These are phyloP conservation scores for Tolypocladium nubicola DNA, from an alignment of 2,329 filamentous ascomycete species.

Conservation along the genomic window DNA sequence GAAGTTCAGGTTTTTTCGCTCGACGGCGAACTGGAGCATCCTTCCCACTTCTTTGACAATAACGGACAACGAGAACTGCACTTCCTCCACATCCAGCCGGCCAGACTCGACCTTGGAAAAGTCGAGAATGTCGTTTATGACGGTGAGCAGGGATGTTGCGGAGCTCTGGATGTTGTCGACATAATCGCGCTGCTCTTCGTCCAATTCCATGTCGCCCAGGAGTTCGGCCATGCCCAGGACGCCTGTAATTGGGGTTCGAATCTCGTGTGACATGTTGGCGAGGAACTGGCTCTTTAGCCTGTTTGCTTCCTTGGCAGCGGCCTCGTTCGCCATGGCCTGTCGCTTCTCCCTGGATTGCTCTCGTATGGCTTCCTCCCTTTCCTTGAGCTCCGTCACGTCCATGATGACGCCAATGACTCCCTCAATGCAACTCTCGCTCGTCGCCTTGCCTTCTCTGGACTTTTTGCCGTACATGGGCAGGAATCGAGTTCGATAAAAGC, in stretches of 20 bases:
- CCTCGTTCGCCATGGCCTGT: slow-evolving; percentile 61
- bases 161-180: slow-evolving; percentile 71
- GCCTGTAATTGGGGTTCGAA: slow-evolving; percentile 67
- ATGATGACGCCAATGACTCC: slow-evolving; percentile 72
- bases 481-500: slow-evolving; percentile 63
- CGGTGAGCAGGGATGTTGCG: slow-evolving; percentile 70
- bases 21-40: slow-evolving; percentile 79
- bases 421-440: slow-evolving; percentile 42
- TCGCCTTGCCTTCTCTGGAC: slow-evolving; percentile 36
- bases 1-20: slow-evolving; percentile 68
- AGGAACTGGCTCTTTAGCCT: slow-evolving; percentile 72
- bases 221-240: slow-evolving; percentile 74
- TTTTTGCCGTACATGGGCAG: slow-evolving; percentile 53
- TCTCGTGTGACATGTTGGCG: slow-evolving; percentile 75
- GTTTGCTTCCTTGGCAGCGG: slow-evolving; percentile 70
- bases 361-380: slow-evolving; percentile 51
- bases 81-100: slow-evolving; percentile 66
- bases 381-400: slow-evolving; percentile 65
- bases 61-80: slow-evolving; percentile 65
- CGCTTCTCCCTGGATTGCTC: slow-evolving; percentile 59
- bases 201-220: slow-evolving; percentile 55
- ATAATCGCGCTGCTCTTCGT: slow-evolving; percentile 62
- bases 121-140: slow-evolving; percentile 87
- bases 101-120: slow-evolving; percentile 81
- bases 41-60: slow-evolving; percentile 72